Percentiles rank a stretch among this genome's conserved stretches.
Conservation (phyloP, 176 grass and related monocot species). For the Lolium rigidum region DNA sequence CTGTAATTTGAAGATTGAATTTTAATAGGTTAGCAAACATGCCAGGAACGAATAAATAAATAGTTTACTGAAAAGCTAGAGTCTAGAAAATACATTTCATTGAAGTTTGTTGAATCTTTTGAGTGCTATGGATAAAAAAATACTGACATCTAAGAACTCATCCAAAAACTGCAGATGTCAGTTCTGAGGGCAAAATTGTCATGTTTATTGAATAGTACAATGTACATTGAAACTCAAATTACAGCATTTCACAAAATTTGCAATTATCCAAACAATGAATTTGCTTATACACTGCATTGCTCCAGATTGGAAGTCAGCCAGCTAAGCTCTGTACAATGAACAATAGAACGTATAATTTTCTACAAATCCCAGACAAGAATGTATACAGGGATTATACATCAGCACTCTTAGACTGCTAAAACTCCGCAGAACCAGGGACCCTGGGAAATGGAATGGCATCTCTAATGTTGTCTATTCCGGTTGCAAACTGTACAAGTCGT, state of each 20-base stretch:
- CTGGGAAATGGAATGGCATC: conserved; percentile 94
- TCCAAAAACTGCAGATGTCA: neutral
- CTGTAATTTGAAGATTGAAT: neutral
- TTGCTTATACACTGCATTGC: conserved; percentile 2
- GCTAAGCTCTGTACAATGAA: conserved; percentile 41
- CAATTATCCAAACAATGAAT: neutral
- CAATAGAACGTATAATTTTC: conserved; percentile 23
- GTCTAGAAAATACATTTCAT: neutral
- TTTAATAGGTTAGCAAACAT: neutral
- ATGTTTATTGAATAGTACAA: neutral
- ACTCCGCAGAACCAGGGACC: conserved; percentile 84
- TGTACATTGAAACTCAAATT: conserved; percentile 12
- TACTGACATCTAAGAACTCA: too few species aligned
- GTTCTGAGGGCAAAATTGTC: conserved; percentile 12
- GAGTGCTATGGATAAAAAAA: neutral
- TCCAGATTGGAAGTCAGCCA: neutral
- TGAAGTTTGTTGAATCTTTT: too few species aligned
- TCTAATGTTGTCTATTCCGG: conserved; percentile 97
- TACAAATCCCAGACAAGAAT: conserved; percentile 42
- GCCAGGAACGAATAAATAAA: neutral
- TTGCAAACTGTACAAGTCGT: conserved; percentile 94
- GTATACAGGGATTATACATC: conserved; percentile 20
- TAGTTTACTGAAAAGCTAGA: neutral
- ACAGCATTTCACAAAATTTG: neutral
- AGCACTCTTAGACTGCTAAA: conserved; percentile 47